phyloP scores from a whole-genome alignment of 768 basidiomycete genomes.

The Dictyophora rubrovolvata region DNA sequence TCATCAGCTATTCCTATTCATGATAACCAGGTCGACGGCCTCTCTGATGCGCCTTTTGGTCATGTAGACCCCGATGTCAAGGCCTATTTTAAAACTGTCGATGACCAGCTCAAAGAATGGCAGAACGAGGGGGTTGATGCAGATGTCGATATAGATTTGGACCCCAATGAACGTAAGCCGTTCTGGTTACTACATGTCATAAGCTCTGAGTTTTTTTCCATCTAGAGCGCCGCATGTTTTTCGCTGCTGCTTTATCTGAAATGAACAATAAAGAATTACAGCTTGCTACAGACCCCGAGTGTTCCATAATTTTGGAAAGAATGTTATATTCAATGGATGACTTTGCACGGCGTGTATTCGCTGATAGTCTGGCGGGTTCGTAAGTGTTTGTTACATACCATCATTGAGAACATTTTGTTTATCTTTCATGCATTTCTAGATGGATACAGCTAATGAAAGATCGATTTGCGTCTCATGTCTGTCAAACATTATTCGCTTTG shows the following conservation, averaged over 20 bases:
- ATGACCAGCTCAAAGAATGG: constrained; percentile 82
- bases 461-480: constrained; percentile 92
- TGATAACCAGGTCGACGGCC: constrained; percentile 42
- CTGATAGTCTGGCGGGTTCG: constrained; percentile 82
- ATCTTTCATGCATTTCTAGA: constrained; percentile 25
- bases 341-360: constrained; percentile 83
- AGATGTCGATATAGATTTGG: constrained; percentile 28
- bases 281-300: constrained; percentile 89
- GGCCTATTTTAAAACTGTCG: constrained; percentile 85
- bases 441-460: constrained; percentile 60
- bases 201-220: neutral
- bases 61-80: constrained; percentile 84
- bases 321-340: constrained; percentile 93
- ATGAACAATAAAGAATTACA: constrained; percentile 83
- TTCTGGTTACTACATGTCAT: neutral
- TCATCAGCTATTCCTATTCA: constrained; percentile 11
- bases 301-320: constrained; percentile 81
- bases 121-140: constrained; percentile 47
- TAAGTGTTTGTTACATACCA: constrained; percentile 35
- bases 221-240: constrained; percentile 65
- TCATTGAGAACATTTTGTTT: neutral
- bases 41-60: constrained; percentile 74
- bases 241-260: constrained; percentile 74
- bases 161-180: constrained; percentile 60
- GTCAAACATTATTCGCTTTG: constrained; percentile 76